Evolutionary conservation across 2,329 filamentous ascomycete genomes (phyloP).

Genomic region (Neocucurbitaria cava): DNA sequence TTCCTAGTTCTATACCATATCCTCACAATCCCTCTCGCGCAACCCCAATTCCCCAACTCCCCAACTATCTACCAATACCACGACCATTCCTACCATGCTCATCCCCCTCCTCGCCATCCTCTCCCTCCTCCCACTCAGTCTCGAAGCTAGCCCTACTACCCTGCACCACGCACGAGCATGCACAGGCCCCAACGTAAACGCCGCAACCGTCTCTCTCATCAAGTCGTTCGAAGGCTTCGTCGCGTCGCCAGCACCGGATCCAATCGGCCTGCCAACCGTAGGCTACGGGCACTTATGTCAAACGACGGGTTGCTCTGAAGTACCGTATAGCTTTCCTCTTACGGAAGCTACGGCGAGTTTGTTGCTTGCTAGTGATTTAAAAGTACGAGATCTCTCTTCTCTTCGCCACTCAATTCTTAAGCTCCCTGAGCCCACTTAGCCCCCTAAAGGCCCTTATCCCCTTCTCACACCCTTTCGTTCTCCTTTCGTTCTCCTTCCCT

Average conservation of each 20-base stretch:
- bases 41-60: too few species aligned
- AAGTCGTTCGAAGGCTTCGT: constrained; percentile 50
- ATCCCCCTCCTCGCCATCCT: not conserved
- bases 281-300: constrained; percentile 61
- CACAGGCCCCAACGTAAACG: constrained; percentile 38
- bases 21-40: too few species aligned
- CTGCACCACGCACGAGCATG: constrained; percentile 17
- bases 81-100: too few species aligned
- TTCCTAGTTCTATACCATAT: too few species aligned
- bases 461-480: too few species aligned
- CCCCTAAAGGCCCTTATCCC: too few species aligned
- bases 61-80: too few species aligned
- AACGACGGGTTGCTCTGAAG: constrained; percentile 52
- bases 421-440: too few species aligned
- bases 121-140: constrained; percentile 3
- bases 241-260: constrained; percentile 45
- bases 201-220: constrained; percentile 45
- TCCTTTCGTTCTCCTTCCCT: too few species aligned
- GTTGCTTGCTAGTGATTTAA: constrained; percentile 53
- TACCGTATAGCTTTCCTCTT: constrained; percentile 56
- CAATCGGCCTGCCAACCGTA: constrained; percentile 57
- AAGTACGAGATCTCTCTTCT: constrained; percentile 21
- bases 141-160: constrained; percentile 14
- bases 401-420: too few species aligned
- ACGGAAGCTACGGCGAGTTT: constrained; percentile 50